Evolutionary conservation across 2,329 filamentous ascomycete species (phyloP), one percentile per base, ranked within the genome.

Genomic region (Nemania sp.): DNA sequence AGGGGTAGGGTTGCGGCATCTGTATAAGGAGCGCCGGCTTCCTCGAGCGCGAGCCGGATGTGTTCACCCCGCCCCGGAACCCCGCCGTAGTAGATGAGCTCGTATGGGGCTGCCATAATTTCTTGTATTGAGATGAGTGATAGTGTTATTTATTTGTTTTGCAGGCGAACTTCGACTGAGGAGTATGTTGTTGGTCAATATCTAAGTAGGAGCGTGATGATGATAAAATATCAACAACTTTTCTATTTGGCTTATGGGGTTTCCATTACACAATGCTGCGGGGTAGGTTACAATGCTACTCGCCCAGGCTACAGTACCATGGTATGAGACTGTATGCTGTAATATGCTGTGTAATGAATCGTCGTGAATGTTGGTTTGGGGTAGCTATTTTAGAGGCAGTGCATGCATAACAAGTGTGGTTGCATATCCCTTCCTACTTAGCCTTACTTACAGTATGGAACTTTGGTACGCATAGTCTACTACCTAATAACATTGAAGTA

Each of bases 11-110:
- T 63, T 7, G 84, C 82, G 2, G 83, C 80, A 79, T 94, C 91
- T 49, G 78, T 86, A 82, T 93, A 94, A 6, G 85, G 77, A 1
- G 86, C 86, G 22, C 85, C 84, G 13, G 89, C 84, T 59, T 91
- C 90, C 81, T 93, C 92, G 73, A 94, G 87, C 32, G 84, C 84
- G n/a, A 94, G 86, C 18, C 92, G 90, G 76, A 93, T 81, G 77
- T 88, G 88, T 76, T 94, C 92, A 69, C 89, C 92, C 52, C 92
- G 89, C 41, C 92, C 92, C 26, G 92, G 92, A 20, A 93, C 81
- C 22, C 78, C 80, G 22, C 90, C 89, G 84, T 90, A 92, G 84
- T 93, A 93, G 76, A 92, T 82, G 66, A 92, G 84, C 70, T 89
- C 83, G 76, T 90, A 91, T 1, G 82, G 79, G 63, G 79, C 75